These are phyloP conservation scores for Phytophthora sojae DNA, from an alignment of 352 stramenopile species.

Conservation along the genomic window DNA sequence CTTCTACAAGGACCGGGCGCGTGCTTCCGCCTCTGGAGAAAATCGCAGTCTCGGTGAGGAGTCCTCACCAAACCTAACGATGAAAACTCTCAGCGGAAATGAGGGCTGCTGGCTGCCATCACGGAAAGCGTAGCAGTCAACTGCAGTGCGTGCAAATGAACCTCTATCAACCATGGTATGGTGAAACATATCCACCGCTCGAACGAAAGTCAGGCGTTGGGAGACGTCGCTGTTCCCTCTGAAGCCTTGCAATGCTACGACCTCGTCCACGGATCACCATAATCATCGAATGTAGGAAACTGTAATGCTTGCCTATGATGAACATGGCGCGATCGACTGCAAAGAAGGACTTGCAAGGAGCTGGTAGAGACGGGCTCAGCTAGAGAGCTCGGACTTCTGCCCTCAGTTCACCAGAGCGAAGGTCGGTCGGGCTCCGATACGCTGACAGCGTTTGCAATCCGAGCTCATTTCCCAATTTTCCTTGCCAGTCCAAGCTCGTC, in stretches of 20 bases:
- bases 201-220: background rate
- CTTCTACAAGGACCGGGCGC: background rate
- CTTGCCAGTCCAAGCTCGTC: constrained; percentile 2
- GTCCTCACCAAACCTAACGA: background rate
- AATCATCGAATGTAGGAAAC: background rate
- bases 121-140: background rate
- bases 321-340: background rate
- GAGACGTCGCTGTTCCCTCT: background rate
- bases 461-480: constrained; percentile 17
- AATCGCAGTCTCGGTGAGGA: background rate
- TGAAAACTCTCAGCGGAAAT: background rate
- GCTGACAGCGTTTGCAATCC: background rate
- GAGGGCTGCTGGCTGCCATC: too few species aligned
- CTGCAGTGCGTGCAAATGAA: background rate
- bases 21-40: background rate
- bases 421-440: background rate
- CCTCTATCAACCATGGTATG: too few species aligned
- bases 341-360: constrained; percentile 3
- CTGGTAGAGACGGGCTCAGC: constrained; percentile 19
- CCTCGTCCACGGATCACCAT: background rate
- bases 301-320: background rate
- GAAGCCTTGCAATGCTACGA: constrained; percentile 7
- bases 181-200: background rate
- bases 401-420: background rate
- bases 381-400: constrained; percentile 9